A percentile compares a stretch with the other conserved stretches of the same genome.
These are phyloP conservation scores for Sclerotinia spermophila DNA, from an alignment of 2,329 filamentous ascomycete species.

Conservation along the genomic window DNA sequence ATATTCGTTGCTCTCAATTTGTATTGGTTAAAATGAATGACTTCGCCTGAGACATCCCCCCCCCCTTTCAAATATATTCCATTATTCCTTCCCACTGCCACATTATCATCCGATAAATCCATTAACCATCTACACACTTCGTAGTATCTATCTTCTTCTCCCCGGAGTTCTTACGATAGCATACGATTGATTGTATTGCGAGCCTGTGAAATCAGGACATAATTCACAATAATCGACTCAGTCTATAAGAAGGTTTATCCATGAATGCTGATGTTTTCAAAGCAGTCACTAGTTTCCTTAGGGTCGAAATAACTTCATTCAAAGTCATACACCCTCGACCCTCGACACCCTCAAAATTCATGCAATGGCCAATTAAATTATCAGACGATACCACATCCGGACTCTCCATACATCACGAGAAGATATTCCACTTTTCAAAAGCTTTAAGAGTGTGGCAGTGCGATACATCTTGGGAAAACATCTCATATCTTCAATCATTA, in stretches of 20 bases:
- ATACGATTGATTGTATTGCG: background rate
- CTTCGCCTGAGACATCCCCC: slow-evolving; percentile 17
- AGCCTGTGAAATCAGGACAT: background rate
- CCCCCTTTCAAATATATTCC: slow-evolving; percentile 5
- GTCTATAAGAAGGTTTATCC: background rate
- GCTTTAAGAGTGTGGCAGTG: slow-evolving; percentile 15
- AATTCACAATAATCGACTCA: background rate
- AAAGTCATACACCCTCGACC: background rate
- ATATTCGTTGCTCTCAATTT: background rate
- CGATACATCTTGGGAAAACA: slow-evolving; percentile 1
- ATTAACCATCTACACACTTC: background rate
- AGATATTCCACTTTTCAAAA: slow-evolving; percentile 3
- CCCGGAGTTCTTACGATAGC: background rate
- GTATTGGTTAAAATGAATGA: background rate
- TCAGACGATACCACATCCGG: slow-evolving; percentile 3
- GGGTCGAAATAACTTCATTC: background rate
- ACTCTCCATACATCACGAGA: slow-evolving; percentile 12
- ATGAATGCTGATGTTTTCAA: background rate
- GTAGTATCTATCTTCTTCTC: slow-evolving; percentile 1
- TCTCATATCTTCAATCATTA: slow-evolving; percentile 5
- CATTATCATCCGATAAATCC: slow-evolving; percentile 3
- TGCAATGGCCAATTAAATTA: slow-evolving; percentile 3
- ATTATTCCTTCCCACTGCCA: slow-evolving; percentile 2
- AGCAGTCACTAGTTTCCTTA: background rate
- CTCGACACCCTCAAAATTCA: slow-evolving; percentile 4